phyloP scores from a whole-genome alignment of 129 eudicot genomes.

The Flaveria sonorensis region DNA sequence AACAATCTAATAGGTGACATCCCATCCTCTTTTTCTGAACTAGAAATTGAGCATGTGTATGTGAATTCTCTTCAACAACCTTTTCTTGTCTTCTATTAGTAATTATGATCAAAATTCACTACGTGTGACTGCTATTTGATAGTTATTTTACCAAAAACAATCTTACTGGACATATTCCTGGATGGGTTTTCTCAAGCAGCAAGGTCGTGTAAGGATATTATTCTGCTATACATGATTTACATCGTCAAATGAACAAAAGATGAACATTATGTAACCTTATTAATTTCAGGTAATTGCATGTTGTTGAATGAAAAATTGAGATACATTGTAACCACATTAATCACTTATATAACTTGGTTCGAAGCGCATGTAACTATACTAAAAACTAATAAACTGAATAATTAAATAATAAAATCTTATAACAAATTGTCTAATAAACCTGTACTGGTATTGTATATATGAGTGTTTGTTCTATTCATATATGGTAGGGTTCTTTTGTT shows the following conservation, averaged over 20 bases:
- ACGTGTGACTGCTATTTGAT: constrained; percentile 23
- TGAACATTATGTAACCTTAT: too few relatives aligned
- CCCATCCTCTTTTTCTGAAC: constrained; percentile 52
- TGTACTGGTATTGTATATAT: too few relatives aligned
- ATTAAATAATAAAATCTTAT: background rate
- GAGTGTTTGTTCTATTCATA: too few relatives aligned
- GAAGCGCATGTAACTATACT: background rate
- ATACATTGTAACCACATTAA: background rate
- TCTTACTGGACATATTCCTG: constrained; percentile 68
- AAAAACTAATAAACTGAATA: background rate
- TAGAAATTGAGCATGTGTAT: constrained; percentile 59
- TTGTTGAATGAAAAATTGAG: background rate
- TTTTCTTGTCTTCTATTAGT: constrained; percentile 12
- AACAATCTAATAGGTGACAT: constrained; percentile 67
- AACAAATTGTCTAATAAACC: too few relatives aligned
- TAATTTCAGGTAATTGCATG: background rate
- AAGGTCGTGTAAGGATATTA: constrained; percentile 52
- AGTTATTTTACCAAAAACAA: constrained; percentile 72
- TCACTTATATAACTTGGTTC: background rate
- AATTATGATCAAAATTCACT: background rate
- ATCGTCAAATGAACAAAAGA: constrained; percentile 8
- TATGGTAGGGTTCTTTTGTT: too few relatives aligned
- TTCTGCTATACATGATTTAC: constrained; percentile 19
- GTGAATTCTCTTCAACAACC: constrained; percentile 31
- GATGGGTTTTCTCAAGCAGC: constrained; percentile 58